These are phyloP conservation scores for Aristolochia fimbriata DNA, from an alignment of 164 flowering plant genomes.

Conservation along the genomic window DNA sequence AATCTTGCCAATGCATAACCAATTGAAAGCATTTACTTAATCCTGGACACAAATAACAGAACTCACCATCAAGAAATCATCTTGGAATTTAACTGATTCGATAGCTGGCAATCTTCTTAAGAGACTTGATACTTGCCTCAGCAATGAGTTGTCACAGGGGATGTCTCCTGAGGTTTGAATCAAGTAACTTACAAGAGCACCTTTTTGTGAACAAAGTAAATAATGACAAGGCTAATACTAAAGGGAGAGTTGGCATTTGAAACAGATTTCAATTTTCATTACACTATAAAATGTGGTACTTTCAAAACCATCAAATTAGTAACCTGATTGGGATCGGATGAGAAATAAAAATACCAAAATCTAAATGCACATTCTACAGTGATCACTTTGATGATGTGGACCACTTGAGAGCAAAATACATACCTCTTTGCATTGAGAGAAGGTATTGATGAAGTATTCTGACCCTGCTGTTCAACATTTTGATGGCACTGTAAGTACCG, in stretches of 20 bases:
- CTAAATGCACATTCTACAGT: neutral
- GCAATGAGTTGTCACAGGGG: constrained; percentile 71
- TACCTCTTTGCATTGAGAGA: constrained; percentile 85
- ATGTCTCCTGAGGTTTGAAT: constrained; percentile 52
- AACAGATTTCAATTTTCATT: too few species aligned
- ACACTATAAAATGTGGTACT: too few species aligned
- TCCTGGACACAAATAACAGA: neutral
- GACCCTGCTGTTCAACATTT: constrained; percentile 91
- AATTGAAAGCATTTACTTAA: too few species aligned
- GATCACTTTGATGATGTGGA: too few species aligned
- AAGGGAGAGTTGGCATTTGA: neutral
- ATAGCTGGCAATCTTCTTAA: constrained; percentile 82
- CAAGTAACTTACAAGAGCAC: neutral
- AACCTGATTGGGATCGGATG: neutral
- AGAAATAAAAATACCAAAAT: neutral
- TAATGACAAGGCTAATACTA: neutral
- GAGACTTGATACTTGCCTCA: constrained; percentile 91
- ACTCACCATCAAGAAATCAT: constrained; percentile 92
- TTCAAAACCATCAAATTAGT: too few species aligned
- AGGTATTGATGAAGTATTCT: constrained; percentile 82
- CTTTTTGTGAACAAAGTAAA: neutral
- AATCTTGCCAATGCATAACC: too few species aligned
- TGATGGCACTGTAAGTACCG: constrained; percentile 91
- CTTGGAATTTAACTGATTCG: constrained; percentile 87
- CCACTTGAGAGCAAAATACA: neutral